A percentile compares a stretch with the other conserved stretches of the same genome.
Evolutionary conservation across 805 yeast species (phyloP).

Genomic region (Saccharomycopsis fodiens): DNA sequence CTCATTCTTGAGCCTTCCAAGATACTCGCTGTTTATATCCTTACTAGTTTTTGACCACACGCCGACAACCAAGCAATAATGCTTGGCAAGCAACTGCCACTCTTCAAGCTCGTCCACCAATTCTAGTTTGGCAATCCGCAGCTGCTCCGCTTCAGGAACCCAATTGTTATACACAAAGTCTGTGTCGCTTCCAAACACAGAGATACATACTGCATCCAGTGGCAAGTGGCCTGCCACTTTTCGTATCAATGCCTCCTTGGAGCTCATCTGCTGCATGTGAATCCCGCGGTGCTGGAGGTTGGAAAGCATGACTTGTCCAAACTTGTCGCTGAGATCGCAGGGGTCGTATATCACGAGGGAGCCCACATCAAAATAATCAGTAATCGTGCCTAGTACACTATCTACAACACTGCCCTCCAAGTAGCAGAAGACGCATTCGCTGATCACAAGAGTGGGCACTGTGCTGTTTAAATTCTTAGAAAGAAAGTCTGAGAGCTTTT

Average conservation of each 20-base stretch:
- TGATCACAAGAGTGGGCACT: conserved; percentile 52
- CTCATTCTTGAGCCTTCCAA: too few species aligned
- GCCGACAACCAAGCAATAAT: conserved; percentile 41
- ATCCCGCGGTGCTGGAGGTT: conserved; percentile 58
- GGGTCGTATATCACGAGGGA: conserved; percentile 60
- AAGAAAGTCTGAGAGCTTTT: conserved; percentile 18
- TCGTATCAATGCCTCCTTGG: conserved; percentile 23
- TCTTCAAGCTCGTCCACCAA: conserved; percentile 74
- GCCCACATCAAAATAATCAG: conserved; percentile 23
- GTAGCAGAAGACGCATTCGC: conserved; percentile 76
- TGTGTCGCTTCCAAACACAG: conserved; percentile 23
- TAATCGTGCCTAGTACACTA: conserved; percentile 38
- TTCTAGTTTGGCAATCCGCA: conserved; percentile 47
- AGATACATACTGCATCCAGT: conserved; percentile 21
- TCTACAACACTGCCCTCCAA: conserved; percentile 43
- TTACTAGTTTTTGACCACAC: conserved; percentile 9
- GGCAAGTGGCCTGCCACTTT: conserved; percentile 4
- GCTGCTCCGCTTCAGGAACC: conserved; percentile 31
- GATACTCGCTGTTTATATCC: too few species aligned
- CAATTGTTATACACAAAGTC: conserved; percentile 21
- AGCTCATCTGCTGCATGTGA: conserved; percentile 38
- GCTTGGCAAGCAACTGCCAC: conserved; percentile 49
- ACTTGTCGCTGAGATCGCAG: conserved; percentile 49
- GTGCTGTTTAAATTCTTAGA: conserved; percentile 24
- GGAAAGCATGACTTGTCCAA: conserved; percentile 61